A percentile compares a stretch with the other conserved stretches of the same genome.
These are phyloP conservation scores for Cinnamomum chago DNA, from an alignment of 164 flowering plant species.

Conservation along the genomic window DNA sequence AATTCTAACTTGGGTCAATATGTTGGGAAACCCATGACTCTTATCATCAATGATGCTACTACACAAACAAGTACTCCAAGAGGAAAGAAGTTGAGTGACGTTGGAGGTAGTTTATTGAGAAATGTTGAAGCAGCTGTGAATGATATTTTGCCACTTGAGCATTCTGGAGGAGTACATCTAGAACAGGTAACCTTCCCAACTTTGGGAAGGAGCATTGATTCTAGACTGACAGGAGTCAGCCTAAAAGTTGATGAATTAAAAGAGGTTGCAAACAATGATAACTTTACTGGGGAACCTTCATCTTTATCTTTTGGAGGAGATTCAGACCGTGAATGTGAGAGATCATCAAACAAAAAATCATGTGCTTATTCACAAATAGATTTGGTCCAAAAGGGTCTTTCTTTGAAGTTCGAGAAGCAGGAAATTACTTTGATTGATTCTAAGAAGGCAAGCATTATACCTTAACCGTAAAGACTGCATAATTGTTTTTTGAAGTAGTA, in stretches of 20 bases:
- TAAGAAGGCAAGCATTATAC: slow-evolving; percentile 7
- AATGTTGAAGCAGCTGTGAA: neutral
- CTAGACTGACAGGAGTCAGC: neutral
- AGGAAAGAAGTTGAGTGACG: neutral
- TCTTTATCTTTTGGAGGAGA: neutral
- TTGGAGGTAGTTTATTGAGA: neutral
- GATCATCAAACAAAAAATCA: neutral
- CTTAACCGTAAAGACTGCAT: neutral
- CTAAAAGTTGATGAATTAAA: neutral
- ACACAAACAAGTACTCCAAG: neutral
- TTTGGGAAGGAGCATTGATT: neutral
- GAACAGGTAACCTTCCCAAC: neutral
- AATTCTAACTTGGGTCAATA: neutral
- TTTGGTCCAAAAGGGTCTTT: slow-evolving; percentile 13
- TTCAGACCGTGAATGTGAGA: neutral
- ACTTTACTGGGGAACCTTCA: neutral
- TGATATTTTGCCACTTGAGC: neutral
- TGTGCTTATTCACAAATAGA: slow-evolving; percentile 3
- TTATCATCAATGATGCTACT: neutral
- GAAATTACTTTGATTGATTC: neutral
- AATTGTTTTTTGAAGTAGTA: neutral
- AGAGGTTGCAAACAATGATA: neutral
- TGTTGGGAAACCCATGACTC: slow-evolving; percentile 6
- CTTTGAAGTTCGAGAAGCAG: slow-evolving; percentile 7
- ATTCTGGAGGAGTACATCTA: neutral